These are phyloP conservation scores for Dillenia suffruticosa DNA, from an alignment of 164 flowering plant genomes.

Conservation along the genomic window DNA sequence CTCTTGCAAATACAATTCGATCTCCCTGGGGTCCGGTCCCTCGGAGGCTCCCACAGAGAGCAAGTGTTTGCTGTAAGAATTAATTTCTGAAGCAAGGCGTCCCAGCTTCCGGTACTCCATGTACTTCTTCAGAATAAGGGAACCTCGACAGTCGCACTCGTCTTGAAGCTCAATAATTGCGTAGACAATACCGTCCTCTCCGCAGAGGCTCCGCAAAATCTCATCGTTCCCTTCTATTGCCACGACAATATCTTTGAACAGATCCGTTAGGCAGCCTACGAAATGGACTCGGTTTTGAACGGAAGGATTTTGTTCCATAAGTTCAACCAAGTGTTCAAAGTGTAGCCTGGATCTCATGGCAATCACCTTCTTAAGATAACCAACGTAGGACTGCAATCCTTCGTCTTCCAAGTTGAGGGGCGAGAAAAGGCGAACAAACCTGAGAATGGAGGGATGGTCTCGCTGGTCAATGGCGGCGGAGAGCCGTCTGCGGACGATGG, in stretches of 20 bases:
- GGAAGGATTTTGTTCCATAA: conserved; percentile 41
- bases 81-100: conserved; percentile 67
- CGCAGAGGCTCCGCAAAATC: conserved; percentile 63
- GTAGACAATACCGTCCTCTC: conserved; percentile 87
- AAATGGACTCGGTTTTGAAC: conserved; percentile 42
- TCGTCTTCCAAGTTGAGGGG: conserved; percentile 56
- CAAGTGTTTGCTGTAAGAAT: conserved; percentile 64
- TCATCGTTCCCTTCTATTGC: conserved; percentile 84
- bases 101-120: conserved; percentile 76
- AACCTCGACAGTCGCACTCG: conserved; percentile 82
- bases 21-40: conserved; percentile 92
- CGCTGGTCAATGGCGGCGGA: conserved; percentile 50
- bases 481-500: conserved; percentile 38
- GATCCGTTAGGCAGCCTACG: conserved; percentile 68
- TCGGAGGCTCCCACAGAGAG: conserved; percentile 61
- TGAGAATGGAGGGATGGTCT: conserved; percentile 42
- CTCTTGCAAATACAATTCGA: conserved; percentile 83
- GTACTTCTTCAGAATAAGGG: conserved; percentile 63
- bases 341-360: conserved; percentile 69
- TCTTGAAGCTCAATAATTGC: conserved; percentile 90
- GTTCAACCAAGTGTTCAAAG: conserved; percentile 64
- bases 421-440: conserved; percentile 42
- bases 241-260: conserved; percentile 86
- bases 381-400: conserved; percentile 61
- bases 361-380: conserved; percentile 64